Evolutionary conservation across 2,329 filamentous ascomycete genomes (phyloP), one percentile per base, ranked within the genome.

Genomic region (Exophiala alcalophila): DNA sequence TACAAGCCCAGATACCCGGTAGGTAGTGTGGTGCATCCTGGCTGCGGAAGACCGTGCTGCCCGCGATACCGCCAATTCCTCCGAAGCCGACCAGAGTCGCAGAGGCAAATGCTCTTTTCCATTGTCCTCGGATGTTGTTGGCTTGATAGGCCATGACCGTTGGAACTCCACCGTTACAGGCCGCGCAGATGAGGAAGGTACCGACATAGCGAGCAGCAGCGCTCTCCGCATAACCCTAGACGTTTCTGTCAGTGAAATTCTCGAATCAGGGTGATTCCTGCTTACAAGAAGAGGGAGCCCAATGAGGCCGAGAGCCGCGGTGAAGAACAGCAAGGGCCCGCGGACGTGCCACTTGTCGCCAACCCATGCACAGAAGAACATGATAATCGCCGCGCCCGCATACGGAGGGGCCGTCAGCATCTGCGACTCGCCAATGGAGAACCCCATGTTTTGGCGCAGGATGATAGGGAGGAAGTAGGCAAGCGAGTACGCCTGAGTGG

Each of bases 51-150:
- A 9, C 28, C 12, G 28, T 30, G 5, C 77, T 79, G 16, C 84
- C 84, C 1, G 77, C 76, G 49, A 92, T 91, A 21, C 86, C 86
- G 25, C 86, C 86, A 15, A 92, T 69, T 1, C 84, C 85, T 4
- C 86, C 86, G 35, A 85, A 79, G 1, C 83, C 84, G 3, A 92
- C 83, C 2, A 91, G 74, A 0, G 81, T 83, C 2, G 86, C 84
- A 46, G 80, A 85, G 61, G 80, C 83, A 54, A 92, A 82, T 0
- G 86, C 86, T 27, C 87, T 78, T 68, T 90, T 92, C 85, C 86
- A 92, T 66, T 92, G 86, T 0, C 86, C 87, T 33, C 85, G 80
- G 58, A 94, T 83, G 65, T 94, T 94, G 66, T 91, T 92, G 30
- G 85, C 84, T 67, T 90, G 86, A 67, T 86, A 91, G 0, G 85